Conservation (phyloP, 2,329 filamentous ascomycete species). For the Dothistroma septosporum region DNA sequence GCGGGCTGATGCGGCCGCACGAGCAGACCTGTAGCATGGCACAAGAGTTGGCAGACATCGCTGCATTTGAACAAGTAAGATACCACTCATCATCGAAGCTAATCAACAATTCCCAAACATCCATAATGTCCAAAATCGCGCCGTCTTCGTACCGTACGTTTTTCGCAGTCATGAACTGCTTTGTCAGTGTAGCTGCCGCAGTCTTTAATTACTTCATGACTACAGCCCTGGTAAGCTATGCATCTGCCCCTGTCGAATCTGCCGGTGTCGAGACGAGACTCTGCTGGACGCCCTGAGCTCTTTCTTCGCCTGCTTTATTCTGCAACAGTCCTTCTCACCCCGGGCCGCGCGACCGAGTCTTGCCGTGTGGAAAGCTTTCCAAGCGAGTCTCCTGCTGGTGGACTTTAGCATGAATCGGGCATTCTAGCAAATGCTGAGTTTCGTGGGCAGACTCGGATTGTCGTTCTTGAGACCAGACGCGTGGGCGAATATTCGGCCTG, state of each 20-base stretch:
- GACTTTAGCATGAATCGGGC: neutral
- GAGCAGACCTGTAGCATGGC: no score
- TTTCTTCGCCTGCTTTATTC: neutral
- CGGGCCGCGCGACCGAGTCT: neutral
- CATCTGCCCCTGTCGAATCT: neutral
- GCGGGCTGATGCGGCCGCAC: no score
- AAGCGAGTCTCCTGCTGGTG: neutral
- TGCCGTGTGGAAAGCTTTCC: neutral
- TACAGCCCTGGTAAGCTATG: neutral
- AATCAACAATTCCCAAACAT: neutral
- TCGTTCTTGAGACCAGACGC: neutral
- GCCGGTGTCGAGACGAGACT: neutral
- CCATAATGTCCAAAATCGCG: neutral
- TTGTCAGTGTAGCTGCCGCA: neutral
- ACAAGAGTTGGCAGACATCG: no score
- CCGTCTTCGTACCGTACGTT: neutral
- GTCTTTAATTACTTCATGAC: neutral
- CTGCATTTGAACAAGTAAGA: neutral
- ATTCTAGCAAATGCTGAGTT: neutral
- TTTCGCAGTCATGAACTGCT: neutral
- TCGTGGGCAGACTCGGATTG: neutral
- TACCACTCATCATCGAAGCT: neutral
- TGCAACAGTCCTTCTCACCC: neutral
- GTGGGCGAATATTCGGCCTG: neutral
- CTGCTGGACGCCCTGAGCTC: neutral